These are phyloP conservation scores for Backusella parvicylindrica DNA, from an alignment of 192 early-diverging fungal genomes.

Conservation along the genomic window DNA sequence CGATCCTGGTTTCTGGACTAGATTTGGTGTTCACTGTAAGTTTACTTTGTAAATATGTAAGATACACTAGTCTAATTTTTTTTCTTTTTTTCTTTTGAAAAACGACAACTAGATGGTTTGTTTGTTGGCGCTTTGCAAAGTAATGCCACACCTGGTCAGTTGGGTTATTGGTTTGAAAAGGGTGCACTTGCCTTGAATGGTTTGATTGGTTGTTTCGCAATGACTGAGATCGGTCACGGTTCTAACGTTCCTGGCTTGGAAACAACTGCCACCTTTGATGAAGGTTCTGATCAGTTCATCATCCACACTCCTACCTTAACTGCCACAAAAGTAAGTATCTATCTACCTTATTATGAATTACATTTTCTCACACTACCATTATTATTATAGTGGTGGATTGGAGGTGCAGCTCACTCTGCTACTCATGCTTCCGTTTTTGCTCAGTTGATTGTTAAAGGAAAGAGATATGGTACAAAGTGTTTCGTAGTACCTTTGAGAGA, in stretches of 20 bases:
- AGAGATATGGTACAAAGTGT: conserved; percentile 81
- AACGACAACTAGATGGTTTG: conserved; percentile 53
- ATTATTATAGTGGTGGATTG: conserved; percentile 81
- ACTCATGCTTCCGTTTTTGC: conserved; percentile 82
- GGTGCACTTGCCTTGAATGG: conserved; percentile 82
- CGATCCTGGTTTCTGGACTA: conserved; percentile 89
- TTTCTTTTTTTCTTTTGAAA: too few species aligned
- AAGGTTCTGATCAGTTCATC: conserved; percentile 77
- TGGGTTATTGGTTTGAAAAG: conserved; percentile 82
- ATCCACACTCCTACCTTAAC: conserved; percentile 78
- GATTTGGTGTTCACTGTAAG: conserved; percentile 82
- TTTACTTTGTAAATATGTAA: background rate
- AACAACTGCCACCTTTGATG: conserved; percentile 89
- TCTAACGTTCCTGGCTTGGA: conserved; percentile 89
- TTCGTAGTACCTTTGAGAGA: conserved; percentile 89
- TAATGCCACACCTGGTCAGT: conserved; percentile 81
- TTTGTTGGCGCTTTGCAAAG: conserved; percentile 89
- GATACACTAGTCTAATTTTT: background rate
- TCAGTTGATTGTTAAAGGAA: conserved; percentile 79
- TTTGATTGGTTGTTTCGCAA: conserved; percentile 87
- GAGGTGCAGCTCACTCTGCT: conserved; percentile 87
- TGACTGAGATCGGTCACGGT: conserved; percentile 89
- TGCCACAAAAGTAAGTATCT: conserved; percentile 66
- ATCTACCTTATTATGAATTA: background rate
- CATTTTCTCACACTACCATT: background rate